Evolutionary conservation across 2,329 filamentous ascomycete species (phyloP), one percentile per base, ranked within the genome.

Genomic region (Colletotrichum sp.): DNA sequence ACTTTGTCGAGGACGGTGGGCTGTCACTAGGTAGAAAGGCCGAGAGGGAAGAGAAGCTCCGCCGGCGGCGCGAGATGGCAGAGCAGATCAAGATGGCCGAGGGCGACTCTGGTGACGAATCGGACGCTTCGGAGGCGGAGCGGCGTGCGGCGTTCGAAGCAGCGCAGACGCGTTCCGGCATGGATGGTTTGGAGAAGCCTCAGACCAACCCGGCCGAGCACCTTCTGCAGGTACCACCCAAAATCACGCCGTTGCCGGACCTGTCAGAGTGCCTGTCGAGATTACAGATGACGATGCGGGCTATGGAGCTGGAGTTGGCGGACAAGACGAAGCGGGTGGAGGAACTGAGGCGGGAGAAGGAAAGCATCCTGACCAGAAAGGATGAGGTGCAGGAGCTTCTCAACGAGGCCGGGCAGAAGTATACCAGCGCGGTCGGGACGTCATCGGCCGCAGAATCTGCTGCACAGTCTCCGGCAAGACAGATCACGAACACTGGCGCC

Each of bases 151-250:
- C 95, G 1, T 99, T 98, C 85, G 96, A 98, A 84, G 92, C 93
- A 13, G 93, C 95, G 6, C 96, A 99, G 86, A 96, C 95, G 10
- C 91, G 94, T 24, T 94, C 95, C 5, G 96, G 95, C n/a, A 94
- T 97, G 86, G 96, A 96, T 80, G 94, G 93, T 0, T 81, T 94
- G 26, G 89, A 88, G 80, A 89, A 88, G 80, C 87, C 82, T 16
- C 83, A 86, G 61, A 83, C 86, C 48, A 85, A 85, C 70, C 84
- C 85, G 30, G 77, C 83, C 8, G 83, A 86, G 3, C 73, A 80
- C 15, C 82, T 87, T 13, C 84, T 90, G 6, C 92, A 88, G 72
- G 92, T 93, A 3, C 94, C 94, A 0, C 91, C 95, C 4, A 93
- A 92, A 77, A 94, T 98, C 80, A 93, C 94, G 8, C 93, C 95